Evolutionary conservation across 2,329 filamentous ascomycete species (phyloP), one percentile per base, ranked within the genome.

Genomic region (Apiospora hydei): DNA sequence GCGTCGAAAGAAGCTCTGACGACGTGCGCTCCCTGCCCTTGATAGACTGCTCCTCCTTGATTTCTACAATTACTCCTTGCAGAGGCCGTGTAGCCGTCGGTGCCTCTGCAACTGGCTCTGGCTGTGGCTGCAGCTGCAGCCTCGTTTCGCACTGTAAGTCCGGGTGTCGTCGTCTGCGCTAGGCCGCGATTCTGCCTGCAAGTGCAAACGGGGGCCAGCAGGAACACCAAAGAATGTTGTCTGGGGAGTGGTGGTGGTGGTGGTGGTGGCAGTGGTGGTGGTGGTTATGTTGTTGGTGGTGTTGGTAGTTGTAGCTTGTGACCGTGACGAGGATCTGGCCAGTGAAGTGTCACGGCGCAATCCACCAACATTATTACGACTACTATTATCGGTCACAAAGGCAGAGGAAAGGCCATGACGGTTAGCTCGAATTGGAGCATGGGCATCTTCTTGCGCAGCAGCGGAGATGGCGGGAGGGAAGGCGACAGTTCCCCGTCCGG

Each of bases 281-380:
- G 53, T 64, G 53, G 53, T 64, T 38, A 41, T 64, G 53, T n/a
- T 64, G 53, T 38, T 64, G 53, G 57, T 64, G 57, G 57, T 64
- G 57, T 64, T 64, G 57, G 57, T 64, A 64, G 57, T 64, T 64
- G 57, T 64, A 64, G 57, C 57, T 64, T 64, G 57, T 64, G 57
- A 64, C 57, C 30, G 57, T 64, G 57, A 64, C 57, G 57, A 34
- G 57, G 57, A 64, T 64, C 57, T 64, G 34, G 30, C 57, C 57
- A 64, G 57, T 64, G 57, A 64, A 64, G 57, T 64, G 57, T 41
- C 57, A 64, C 57, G 24, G 57, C 57, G 57, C 57, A 64, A 64
- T 64, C 57, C 57, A 64, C 57, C 57, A 64, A 64, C 57, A 64
- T 64, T 64, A 64, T 64, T 64, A 64, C 57, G 41, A 64, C 57